Conservation (phyloP, 257 asterid species). For the Rehmannia glutinosa region DNA sequence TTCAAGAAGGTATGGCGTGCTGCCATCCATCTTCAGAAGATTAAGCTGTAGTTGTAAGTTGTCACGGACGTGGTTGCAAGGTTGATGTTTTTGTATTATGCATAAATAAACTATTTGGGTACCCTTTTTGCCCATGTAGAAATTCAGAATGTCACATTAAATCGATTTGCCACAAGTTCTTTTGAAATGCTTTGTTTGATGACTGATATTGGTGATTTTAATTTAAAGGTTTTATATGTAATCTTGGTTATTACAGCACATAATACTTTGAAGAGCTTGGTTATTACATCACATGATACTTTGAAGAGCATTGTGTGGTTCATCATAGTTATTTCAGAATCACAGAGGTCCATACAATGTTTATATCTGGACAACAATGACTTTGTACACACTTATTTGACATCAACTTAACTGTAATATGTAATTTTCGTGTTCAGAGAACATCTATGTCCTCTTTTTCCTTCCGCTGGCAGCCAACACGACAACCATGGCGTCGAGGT, state of each 20-base stretch:
- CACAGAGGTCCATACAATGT: conserved; percentile 1
- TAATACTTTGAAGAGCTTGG: not conserved
- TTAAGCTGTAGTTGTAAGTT: conserved; percentile 16
- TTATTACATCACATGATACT: conserved; percentile 1
- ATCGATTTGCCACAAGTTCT: not conserved
- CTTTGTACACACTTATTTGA: conserved; percentile 1
- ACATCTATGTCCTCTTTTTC: conserved; percentile 25
- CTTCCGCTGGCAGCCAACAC: conserved; percentile 40
- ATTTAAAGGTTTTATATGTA: not conserved
- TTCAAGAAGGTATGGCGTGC: conserved; percentile 9
- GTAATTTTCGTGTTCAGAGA: conserved; percentile 23
- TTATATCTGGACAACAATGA: conserved; percentile 12
- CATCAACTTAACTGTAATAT: not conserved
- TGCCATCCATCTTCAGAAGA: conserved; percentile 15
- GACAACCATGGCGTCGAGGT: conserved; percentile 80
- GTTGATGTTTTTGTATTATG: conserved; percentile 9
- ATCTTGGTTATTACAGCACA: conserved; percentile 8
- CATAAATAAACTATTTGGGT: conserved; percentile 5
- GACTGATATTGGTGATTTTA: not conserved
- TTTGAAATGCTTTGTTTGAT: conserved; percentile 5
- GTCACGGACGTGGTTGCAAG: conserved; percentile 1
- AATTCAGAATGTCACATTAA: too few relatives aligned
- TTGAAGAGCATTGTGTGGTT: not conserved
- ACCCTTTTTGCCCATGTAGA: not conserved
- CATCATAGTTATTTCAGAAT: not conserved